Percentiles rank a stretch among this genome's conserved stretches.
phyloP scores from a whole-genome alignment of 441 rosid species.

The Biscutella laevigata region DNA sequence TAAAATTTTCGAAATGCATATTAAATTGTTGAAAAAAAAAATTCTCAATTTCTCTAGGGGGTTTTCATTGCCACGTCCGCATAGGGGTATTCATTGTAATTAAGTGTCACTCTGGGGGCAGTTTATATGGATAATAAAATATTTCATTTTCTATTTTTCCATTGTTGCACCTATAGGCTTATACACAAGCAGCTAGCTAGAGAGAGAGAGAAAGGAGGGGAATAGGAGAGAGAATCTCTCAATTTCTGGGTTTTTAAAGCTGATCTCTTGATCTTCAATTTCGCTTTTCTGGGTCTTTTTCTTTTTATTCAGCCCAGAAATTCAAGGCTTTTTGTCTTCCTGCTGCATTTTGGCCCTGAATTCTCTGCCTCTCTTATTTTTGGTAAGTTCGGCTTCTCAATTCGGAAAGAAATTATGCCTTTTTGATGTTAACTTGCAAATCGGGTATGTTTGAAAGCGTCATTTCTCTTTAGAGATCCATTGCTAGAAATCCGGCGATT shows the following conservation, averaged over 20 bases:
- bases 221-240: constrained; percentile 7
- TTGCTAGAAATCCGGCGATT: background rate
- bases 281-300: background rate
- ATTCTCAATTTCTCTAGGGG: too few species aligned
- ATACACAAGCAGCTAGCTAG: constrained; percentile 22
- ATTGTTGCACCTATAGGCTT: constrained; percentile 18
- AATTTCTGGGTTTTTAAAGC: constrained; percentile 30
- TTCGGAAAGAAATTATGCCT: background rate
- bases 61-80: constrained; percentile 28
- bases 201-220: background rate
- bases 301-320: constrained; percentile 17
- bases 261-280: constrained; percentile 15
- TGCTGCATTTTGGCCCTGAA: constrained; percentile 5
- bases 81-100: constrained; percentile 11
- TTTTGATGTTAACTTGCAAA: background rate
- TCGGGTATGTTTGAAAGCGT: background rate
- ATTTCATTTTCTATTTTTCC: too few species aligned
- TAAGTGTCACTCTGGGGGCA: background rate
- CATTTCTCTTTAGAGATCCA: constrained; percentile 15
- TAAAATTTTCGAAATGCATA: too few species aligned
- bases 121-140: too few species aligned
- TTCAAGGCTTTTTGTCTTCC: background rate
- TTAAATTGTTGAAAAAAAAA: too few species aligned
- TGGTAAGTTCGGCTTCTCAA: constrained; percentile 19
- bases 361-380: constrained; percentile 2